These are phyloP conservation scores for Parascedosporium putredinis DNA, from an alignment of 2,329 filamentous ascomycete genomes.

Conservation along the genomic window DNA sequence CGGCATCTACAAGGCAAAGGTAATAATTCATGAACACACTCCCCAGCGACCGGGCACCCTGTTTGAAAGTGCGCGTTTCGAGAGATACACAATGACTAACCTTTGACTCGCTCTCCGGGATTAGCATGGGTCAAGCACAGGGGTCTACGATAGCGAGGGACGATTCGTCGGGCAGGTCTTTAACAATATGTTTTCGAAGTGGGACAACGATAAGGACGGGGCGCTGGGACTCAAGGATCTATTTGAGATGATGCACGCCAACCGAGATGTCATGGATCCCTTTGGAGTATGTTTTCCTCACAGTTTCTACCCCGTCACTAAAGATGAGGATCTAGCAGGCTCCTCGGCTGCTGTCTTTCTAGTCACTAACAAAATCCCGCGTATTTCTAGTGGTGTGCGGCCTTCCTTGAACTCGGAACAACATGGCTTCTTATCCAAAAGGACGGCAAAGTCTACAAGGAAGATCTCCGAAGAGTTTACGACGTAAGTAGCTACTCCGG, in stretches of 20 bases:
- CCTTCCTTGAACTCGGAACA: conserved; percentile 19
- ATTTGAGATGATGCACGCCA: conserved; percentile 24
- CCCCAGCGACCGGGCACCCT: too few relatives aligned
- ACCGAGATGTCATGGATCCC: conserved; percentile 19
- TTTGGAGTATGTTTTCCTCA: conserved; percentile 17
- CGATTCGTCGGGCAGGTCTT: conserved; percentile 38
- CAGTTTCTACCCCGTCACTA: not conserved
- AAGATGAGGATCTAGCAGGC: not conserved
- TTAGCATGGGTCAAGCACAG: conserved; percentile 33
- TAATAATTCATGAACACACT: not conserved
- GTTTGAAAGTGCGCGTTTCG: too few relatives aligned
- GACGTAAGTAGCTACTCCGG: conserved; percentile 11
- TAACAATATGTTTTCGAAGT: conserved; percentile 40
- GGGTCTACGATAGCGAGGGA: conserved; percentile 36
- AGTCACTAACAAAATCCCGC: not conserved
- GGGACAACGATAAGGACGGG: conserved; percentile 27
- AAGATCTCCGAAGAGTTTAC: conserved; percentile 28
- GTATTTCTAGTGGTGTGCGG: not conserved
- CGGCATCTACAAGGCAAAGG: conserved; percentile 29
- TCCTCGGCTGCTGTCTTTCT: too few relatives aligned
- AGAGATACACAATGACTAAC: too few relatives aligned
- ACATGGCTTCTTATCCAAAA: conserved; percentile 41
- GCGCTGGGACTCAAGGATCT: conserved; percentile 25
- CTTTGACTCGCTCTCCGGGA: too few relatives aligned
- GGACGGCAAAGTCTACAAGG: conserved; percentile 45